A percentile compares a stretch with the other conserved stretches of the same genome.
Evolutionary conservation across 371 early-diverging fungal species (phyloP).

Genomic region (Chytridium lagenaria): DNA sequence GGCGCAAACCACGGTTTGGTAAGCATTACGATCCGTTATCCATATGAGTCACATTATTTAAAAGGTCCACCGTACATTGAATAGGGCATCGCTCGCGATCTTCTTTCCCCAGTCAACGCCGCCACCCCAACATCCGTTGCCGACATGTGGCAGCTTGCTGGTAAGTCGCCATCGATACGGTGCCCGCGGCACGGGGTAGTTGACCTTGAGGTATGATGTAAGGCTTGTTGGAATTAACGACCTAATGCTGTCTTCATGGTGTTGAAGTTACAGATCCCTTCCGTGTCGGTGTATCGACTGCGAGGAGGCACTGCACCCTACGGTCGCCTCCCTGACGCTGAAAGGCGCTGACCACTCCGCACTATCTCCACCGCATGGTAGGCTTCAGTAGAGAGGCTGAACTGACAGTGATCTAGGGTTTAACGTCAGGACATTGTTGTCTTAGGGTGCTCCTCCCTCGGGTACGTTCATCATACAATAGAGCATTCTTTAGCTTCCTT

Average conservation of each 20-base stretch:
- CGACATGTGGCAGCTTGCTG: constrained; percentile 90
- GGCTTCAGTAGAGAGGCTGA: neutral
- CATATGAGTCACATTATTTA: no score
- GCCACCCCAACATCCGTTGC: constrained; percentile 80
- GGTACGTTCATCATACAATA: constrained; percentile 34
- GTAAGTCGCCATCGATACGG: constrained; percentile 78
- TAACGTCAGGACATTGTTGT: constrained; percentile 81
- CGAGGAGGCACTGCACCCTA: constrained; percentile 62
- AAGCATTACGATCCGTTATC: constrained; percentile 6
- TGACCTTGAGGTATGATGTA: constrained; percentile 61
- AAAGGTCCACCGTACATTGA: neutral
- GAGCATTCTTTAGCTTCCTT: constrained; percentile 57
- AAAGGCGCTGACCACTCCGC: constrained; percentile 60
- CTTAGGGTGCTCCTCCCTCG: constrained; percentile 80
- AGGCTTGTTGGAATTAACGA: neutral
- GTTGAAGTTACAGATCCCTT: constrained; percentile 20
- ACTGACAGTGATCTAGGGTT: neutral
- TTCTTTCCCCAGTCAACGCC: constrained; percentile 61
- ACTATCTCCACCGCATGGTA: constrained; percentile 82
- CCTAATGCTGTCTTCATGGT: neutral
- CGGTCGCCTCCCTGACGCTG: constrained; percentile 88
- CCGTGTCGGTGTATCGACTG: constrained; percentile 23
- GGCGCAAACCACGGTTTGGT: constrained; percentile 83
- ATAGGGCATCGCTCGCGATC: constrained; percentile 23
- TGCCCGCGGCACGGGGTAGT: constrained; percentile 7